Evolutionary conservation across 164 flowering plant genomes (phyloP), one percentile per base, ranked within the genome.

Genomic region (Stephania japonica): DNA sequence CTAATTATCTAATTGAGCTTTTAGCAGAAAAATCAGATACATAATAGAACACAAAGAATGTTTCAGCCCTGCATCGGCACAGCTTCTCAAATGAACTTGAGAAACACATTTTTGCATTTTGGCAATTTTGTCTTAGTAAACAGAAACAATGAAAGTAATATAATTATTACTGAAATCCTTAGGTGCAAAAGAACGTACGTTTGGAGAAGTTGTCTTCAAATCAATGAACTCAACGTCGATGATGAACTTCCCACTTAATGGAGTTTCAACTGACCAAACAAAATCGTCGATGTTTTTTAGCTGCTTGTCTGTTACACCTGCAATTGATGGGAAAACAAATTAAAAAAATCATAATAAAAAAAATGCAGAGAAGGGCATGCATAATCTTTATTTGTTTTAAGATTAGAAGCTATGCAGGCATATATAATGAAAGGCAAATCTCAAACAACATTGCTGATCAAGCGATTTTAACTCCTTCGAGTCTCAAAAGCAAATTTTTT

Each of bases 191-290:
- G 66, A 70, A 21, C 87, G 24, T 88, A 90, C 99, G 69, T 84
- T 66, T 5, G 85, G 82, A 47, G 87, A 79, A 44, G 84, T 70
- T 75, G 76, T 84, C 87, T 95, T 95, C 77, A 95, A 74, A 83
- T 95, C 98, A 68, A 87, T 87, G 76, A 95, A 93, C 78, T 93
- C 97, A 9, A 95, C 87, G 76, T 95, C 96, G 69, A 95, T 88
- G 75, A 93, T 85, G 82, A 93, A 78, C 75, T 88, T 95, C 50
- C 97, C 97, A 0, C 89, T 81, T n/a, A 91, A 78, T 26, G 97
- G 94, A 77, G 87, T 80, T 73, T 91, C 97, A 50, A 95, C 72
- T 0, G 85, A 76, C 98, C 99, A 95, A 56, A 91, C 84, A 67
- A 95, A 95, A 76, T 91, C 96, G 24, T 95, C 94, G 64, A 68